Evolutionary conservation across 192 early-diverging fungal genomes (phyloP), one percentile per base, ranked within the genome.

Genomic region (Backusella mclennaniae): DNA sequence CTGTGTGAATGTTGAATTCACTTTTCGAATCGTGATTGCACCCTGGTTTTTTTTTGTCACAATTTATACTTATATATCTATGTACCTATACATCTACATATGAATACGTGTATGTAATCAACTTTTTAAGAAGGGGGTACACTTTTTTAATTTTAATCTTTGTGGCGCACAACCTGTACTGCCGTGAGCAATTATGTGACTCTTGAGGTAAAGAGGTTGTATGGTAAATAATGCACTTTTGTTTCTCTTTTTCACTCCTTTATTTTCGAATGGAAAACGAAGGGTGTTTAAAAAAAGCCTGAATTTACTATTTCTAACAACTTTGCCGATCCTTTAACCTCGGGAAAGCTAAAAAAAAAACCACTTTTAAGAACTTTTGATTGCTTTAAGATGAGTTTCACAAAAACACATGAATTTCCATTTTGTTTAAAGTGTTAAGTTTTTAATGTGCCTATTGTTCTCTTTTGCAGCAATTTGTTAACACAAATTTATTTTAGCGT

Each of bases 401-500:
- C 56, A 63, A 63, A 63, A 29, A 29, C 26, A 63, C 26, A 63
- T 63, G 56, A 63, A 29, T 63, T 63, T 63, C 56, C 23, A 63
- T 63, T 26, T 63, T 63, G 11, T 63, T 63, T 63, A 29, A 63
- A 63, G 56, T 63, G 26, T 2, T 26, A 63, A 23, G 53, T 63
- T 63, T 63, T 63, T 63, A 63, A 63, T 63, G 23, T 63, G n/a
- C 56, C 23, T 63, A 63, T 63, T 63, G 56, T 63, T 63, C 56
- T 26, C 23, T 29, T 26, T 63, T 63, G 56, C 19, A 63, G 11
- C 46, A 49, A n/a, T 49, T 49, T 49, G 46, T 49, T 49, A 21
- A 49, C 56, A 63, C 56, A 29, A 63, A 63, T 63, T 63, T 63
- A 63, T 63, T 63, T 63, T 63, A 63, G 56, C 23, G 56, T 63